Conservation (phyloP, 192 early-diverging fungal genomes). For the Fimicolochytrium jonesii region DNA sequence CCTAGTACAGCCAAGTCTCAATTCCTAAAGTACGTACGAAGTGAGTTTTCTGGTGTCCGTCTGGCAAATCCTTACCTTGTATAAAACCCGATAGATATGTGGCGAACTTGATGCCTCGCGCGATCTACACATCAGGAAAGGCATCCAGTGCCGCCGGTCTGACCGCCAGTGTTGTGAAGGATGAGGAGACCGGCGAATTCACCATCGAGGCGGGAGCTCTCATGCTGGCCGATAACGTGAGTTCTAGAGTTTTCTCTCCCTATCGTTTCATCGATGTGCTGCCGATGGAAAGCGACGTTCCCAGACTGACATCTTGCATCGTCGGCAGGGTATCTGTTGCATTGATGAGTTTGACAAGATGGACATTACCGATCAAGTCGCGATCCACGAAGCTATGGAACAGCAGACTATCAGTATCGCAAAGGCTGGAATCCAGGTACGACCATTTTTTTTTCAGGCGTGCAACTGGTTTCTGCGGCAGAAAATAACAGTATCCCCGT, state of each 20-base stretch:
- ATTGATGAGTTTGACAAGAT: slow-evolving; percentile 99
- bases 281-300: too few relatives aligned
- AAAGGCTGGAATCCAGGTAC: slow-evolving; percentile 86
- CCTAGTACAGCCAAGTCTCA: slow-evolving; percentile 94
- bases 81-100: slow-evolving; percentile 81
- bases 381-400: slow-evolving; percentile 99
- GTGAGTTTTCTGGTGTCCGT: background rate
- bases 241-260: background rate
- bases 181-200: slow-evolving; percentile 96
- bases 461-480: too few relatives aligned
- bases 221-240: slow-evolving; percentile 94
- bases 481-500: background rate
- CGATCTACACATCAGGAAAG: slow-evolving; percentile 95
- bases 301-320: too few relatives aligned
- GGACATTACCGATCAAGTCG: slow-evolving; percentile 94
- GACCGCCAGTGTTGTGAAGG: slow-evolving; percentile 91
- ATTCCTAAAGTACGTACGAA: slow-evolving; percentile 86
- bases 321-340: slow-evolving; percentile 95
- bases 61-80: too few relatives aligned
- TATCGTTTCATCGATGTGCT: too few relatives aligned
- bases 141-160: slow-evolving; percentile 94
- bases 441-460: background rate
- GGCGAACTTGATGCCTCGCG: slow-evolving; percentile 81
- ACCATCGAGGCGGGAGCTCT: slow-evolving; percentile 96
- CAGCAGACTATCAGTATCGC: slow-evolving; percentile 97